Percentiles rank a stretch among this genome's conserved stretches.
phyloP scores from a whole-genome alignment of 2,329 filamentous ascomycete species.

The Phyllosticta capitalensis region DNA sequence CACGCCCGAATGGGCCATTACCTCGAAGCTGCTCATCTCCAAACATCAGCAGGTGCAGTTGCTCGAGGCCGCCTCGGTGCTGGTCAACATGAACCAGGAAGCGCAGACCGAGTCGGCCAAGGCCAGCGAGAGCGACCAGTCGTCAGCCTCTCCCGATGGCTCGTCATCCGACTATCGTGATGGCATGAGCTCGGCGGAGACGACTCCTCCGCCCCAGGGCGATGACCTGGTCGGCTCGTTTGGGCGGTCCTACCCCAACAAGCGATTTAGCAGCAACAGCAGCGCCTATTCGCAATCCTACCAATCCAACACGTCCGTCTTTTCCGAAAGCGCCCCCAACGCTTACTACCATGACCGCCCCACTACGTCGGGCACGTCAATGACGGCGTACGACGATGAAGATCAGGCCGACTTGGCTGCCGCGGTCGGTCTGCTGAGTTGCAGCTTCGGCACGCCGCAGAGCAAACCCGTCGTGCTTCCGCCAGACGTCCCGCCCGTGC shows the following conservation, averaged over 20 bases:
- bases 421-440: constrained; percentile 80
- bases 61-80: constrained; percentile 89
- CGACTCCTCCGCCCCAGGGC: constrained; percentile 75
- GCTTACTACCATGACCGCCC: constrained; percentile 55
- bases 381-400: constrained; percentile 59
- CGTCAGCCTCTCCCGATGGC: constrained; percentile 70
- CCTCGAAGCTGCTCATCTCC: constrained; percentile 94
- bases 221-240: constrained; percentile 46
- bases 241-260: constrained; percentile 24
- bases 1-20: constrained; percentile 94
- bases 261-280: constrained; percentile 40
- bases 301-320: constrained; percentile 57
- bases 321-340: constrained; percentile 45
- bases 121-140: constrained; percentile 66
- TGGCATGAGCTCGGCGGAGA: constrained; percentile 76
- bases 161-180: constrained; percentile 69
- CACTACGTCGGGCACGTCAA: constrained; percentile 54
- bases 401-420: constrained; percentile 75
- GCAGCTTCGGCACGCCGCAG: constrained; percentile 77
- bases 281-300: constrained; percentile 64
- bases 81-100: constrained; percentile 75
- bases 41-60: constrained; percentile 99
- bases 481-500: constrained; percentile 74
- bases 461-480: constrained; percentile 53
- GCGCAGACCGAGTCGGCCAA: constrained; percentile 54